Conservation (phyloP, 164 flowering plant genomes). For the grape (Vitis vinifera) region ASM3070453v1 NC_081810.1:20338501-20339000, state of each 20-base stretch:
- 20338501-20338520: not conserved
- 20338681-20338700: slow-evolving; percentile 70
- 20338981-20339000: too few relatives aligned
- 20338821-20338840: not conserved
- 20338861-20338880: not conserved
- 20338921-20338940: too few relatives aligned
- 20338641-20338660: not conserved
- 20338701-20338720: slow-evolving; percentile 61
- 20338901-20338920: too few relatives aligned
- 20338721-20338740: slow-evolving; percentile 67
- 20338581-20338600: not conserved
- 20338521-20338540: not conserved
- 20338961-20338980: too few relatives aligned
- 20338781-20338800: slow-evolving; percentile 44
- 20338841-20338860: not conserved
- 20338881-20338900: not conserved
- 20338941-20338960: too few relatives aligned
- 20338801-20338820: not conserved
- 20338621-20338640: not conserved
- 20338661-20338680: not conserved
- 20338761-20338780: slow-evolving; percentile 51
- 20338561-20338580: not conserved
- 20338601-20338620: too few relatives aligned
- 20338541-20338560: not conserved
- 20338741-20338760: slow-evolving; percentile 62